Evolutionary conservation across 805 yeast species (phyloP).

Genomic region (Cyberlindnera veronae): DNA sequence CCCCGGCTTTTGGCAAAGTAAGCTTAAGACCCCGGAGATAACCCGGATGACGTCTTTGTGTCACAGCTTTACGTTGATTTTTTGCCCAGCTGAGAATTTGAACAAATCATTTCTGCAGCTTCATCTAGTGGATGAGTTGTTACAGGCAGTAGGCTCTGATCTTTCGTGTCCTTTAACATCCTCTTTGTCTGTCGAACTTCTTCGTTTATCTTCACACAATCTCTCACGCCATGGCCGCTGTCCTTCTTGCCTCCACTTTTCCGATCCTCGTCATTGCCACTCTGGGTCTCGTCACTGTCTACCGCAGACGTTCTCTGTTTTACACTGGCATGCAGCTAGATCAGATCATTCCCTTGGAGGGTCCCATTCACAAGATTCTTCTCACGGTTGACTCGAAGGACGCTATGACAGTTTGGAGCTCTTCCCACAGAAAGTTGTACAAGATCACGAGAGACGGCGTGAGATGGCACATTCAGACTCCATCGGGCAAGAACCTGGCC

Average conservation of each 20-base stretch:
- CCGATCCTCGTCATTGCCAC: neutral
- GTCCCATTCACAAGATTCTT: constrained; percentile 6
- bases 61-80: neutral
- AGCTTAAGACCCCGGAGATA: neutral
- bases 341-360: constrained; percentile 12
- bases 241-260: neutral
- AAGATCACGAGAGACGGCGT: constrained; percentile 12
- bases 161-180: too few relatives aligned
- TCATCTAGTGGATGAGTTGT: too few relatives aligned
- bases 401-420: constrained; percentile 8
- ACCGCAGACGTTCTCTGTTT: constrained; percentile 2
- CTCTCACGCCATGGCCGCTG: neutral
- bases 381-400: constrained; percentile 6
- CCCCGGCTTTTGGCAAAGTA: too few relatives aligned
- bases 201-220: too few relatives aligned
- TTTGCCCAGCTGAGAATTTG: too few relatives aligned
- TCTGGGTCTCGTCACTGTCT: neutral
- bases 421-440: constrained; percentile 12
- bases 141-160: too few relatives aligned
- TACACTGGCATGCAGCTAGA: constrained; percentile 5
- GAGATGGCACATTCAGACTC: constrained; percentile 18
- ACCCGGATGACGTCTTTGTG: constrained; percentile 1
- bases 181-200: too few relatives aligned
- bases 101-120: too few relatives aligned
- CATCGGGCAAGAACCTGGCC: constrained; percentile 13